Evolutionary conservation across 805 yeast genomes (phyloP).

Genomic region (Blastobotrys terrestris): DNA sequence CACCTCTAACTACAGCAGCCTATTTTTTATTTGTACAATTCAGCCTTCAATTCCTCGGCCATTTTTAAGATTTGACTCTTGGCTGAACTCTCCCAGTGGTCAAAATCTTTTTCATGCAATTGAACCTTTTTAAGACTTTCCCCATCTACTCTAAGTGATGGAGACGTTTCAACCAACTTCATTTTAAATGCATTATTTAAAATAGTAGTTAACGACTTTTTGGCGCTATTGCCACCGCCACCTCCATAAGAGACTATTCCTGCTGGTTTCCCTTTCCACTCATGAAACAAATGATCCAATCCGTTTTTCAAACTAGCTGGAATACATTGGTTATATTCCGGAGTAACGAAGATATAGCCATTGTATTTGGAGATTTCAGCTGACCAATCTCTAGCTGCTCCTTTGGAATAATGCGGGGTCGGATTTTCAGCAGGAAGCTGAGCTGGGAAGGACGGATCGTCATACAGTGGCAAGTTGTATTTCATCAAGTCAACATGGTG

Average conservation of each 20-base stretch:
- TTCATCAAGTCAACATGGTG: background rate
- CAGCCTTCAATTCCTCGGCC: background rate
- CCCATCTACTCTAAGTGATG: background rate
- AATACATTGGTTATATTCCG: constrained; percentile 36
- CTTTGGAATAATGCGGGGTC: constrained; percentile 22
- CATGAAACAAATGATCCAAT: constrained; percentile 32
- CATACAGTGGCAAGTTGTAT: constrained; percentile 28
- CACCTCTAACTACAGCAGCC: too few relatives aligned
- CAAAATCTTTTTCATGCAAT: background rate
- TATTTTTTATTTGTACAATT: background rate
- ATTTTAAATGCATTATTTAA: background rate
- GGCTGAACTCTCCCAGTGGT: background rate
- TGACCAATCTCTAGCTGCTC: constrained; percentile 28
- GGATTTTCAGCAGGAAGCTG: constrained; percentile 15
- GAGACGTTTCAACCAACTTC: background rate
- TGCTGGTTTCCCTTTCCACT: constrained; percentile 33
- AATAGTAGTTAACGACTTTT: background rate
- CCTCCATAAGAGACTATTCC: constrained; percentile 32
- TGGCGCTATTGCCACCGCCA: constrained; percentile 26
- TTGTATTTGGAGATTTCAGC: constrained; percentile 20
- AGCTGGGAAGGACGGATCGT: constrained; percentile 29
- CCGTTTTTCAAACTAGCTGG: constrained; percentile 37
- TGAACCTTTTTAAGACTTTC: background rate
- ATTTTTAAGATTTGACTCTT: background rate
- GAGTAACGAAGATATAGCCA: constrained; percentile 33